phyloP scores from a whole-genome alignment of 495 filamentous ascomycete genomes.

The Saxophila tyrrhenica region DNA sequence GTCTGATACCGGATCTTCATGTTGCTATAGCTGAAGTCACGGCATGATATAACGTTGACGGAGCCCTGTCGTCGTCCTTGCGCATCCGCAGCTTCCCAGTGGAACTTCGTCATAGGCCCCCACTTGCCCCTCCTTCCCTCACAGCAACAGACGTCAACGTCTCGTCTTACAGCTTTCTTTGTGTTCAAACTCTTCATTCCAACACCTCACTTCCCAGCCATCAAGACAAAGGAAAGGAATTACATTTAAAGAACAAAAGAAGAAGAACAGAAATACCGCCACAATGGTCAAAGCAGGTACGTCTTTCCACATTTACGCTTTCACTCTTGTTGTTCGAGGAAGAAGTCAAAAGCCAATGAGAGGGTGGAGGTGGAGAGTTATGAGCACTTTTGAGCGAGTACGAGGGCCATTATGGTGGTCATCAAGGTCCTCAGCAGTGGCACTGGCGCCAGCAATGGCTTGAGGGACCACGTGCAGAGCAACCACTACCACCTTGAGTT shows the following conservation, averaged over 20 bases:
- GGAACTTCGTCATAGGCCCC: background rate
- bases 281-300: constrained; percentile 95
- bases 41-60: no score
- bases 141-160: background rate
- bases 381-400: constrained; percentile 11
- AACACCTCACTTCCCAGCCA: background rate
- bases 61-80: no score
- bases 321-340: no score
- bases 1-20: no score
- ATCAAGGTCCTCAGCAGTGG: background rate
- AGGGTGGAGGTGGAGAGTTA: constrained; percentile 4
- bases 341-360: background rate
- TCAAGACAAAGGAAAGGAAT: no score
- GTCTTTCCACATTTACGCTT: no score
- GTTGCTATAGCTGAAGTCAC: no score
- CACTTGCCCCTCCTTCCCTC: background rate
- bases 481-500: background rate
- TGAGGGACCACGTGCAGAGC: background rate
- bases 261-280: constrained; percentile 31
- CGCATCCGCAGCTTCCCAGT: background rate
- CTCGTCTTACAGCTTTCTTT: background rate
- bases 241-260: no score
- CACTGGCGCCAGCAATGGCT: background rate
- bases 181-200: background rate
- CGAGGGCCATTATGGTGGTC: background rate